phyloP scores from a whole-genome alignment of 768 basidiomycete species.

The Mycena sanguinolenta region DNA sequence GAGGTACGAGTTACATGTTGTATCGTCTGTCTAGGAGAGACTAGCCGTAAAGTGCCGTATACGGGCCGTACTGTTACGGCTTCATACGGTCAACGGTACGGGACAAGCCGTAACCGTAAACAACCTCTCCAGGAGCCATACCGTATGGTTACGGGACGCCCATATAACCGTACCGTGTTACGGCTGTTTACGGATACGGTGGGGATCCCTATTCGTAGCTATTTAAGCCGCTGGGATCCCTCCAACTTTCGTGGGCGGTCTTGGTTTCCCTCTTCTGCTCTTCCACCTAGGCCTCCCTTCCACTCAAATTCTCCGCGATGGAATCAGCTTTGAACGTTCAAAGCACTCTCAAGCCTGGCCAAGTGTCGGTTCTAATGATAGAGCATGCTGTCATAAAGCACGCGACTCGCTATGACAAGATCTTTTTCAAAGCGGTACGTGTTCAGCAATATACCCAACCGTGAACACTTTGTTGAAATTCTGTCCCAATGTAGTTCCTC shows the following conservation, averaged over 20 bases:
- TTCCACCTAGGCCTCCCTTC: neutral
- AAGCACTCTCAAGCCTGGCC: conserved; percentile 67
- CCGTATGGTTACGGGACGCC: too few relatives aligned
- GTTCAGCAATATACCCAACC: neutral
- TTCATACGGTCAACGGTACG: too few relatives aligned
- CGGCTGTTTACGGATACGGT: too few relatives aligned
- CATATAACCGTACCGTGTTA: too few relatives aligned
- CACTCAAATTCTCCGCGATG: conserved; percentile 2
- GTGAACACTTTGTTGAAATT: neutral
- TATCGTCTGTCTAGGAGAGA: too few relatives aligned
- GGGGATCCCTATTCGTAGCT: too few relatives aligned
- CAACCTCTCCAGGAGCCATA: too few relatives aligned
- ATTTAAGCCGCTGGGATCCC: neutral
- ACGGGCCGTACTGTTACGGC: too few relatives aligned
- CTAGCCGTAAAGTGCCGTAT: too few relatives aligned
- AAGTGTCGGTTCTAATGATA: conserved; percentile 70
- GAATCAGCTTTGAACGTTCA: conserved; percentile 29
- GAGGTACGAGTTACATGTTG: too few relatives aligned
- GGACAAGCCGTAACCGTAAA: too few relatives aligned
- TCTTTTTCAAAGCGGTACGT: conserved; percentile 79
- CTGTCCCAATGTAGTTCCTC: conserved; percentile 58
- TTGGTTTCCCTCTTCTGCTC: neutral
- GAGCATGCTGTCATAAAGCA: conserved; percentile 73
- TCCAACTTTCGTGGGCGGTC: neutral
- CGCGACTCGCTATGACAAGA: conserved; percentile 67